Evolutionary conservation across 768 basidiomycete genomes (phyloP), one percentile per base, ranked within the genome.

Genomic region (Lactarius vividus): DNA sequence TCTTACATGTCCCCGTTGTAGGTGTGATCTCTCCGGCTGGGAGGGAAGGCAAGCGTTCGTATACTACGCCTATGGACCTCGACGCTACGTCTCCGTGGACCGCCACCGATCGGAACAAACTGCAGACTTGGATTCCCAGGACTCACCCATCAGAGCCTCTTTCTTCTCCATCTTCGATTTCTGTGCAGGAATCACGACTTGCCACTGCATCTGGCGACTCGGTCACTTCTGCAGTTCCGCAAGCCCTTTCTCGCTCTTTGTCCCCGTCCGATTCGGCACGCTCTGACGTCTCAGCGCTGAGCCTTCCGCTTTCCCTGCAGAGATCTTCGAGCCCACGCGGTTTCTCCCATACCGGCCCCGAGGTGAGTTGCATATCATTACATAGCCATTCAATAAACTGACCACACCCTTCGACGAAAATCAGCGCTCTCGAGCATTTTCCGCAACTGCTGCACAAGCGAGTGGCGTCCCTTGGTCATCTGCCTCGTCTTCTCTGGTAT

Each of bases 121-220:
- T 62, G 37, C 46, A 66, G 28, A 56, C 61, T 20, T 67, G 66
- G 66, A 67, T 55, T 37, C 65, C 65, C 20, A 59, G 61, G 35
- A 23, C 16, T 42, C 61, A 62, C 2, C 65, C 57, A 28, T 57
- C 61, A 29, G 57, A 46, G n/a, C 61, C 57, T 5, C 61, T 59
- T 40, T 67, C 66, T 15, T 67, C 66, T 31, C 62, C 66, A 28
- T 67, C 66, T 29, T 67, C 66, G 57, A 39, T 28, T 44, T 67
- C 66, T 16, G 33, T 42, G 31, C 61, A 55, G 28, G 65, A 63
- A 15, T n/a, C 39, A 15, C 62, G 61, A 37, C 31, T 46, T n/a
- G 31, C 31, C 13, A 39, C 46, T 52, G 42, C 33, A 35, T 66
- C 65, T 33, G 26, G 65, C 56, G 61, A 54, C 16, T 58, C 44